Evolutionary conservation across 352 stramenopile species (phyloP), one percentile per base, ranked within the genome.

Genomic region (Globisporangium recalcitrans): DNA sequence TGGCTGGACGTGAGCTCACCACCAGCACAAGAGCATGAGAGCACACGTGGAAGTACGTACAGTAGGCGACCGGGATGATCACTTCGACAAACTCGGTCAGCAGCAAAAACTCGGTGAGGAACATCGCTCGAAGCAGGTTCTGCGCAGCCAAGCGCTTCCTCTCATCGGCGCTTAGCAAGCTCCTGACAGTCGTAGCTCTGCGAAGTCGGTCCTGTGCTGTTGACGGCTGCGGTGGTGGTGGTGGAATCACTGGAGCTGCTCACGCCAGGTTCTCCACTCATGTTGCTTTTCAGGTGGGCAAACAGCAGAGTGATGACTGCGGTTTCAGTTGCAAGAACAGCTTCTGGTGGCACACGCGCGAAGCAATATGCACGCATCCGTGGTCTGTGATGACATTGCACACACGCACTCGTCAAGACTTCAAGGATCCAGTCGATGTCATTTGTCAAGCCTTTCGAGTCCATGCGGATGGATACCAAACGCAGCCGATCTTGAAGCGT

Each of bases 51-150:
- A 56, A 38, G 3, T 5, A 58, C 31, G 63, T 61, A 67, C 53
- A 62, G 34, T 63, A 67, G 36, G 62, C 9, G 36, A 59, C 27
- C 19, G 62, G 55, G 55, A 63, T 68, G 31, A 68, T 47, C 40
- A 68, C 47, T 48, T 68, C 46, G 47, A 52, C 38, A 36, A 63
- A 68, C 29, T 68, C 62, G 62, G 59, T 64, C 4, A 69, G 63
- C 27, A 69, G 49, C 11, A 69, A 6, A 29, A 54, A 69, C 44
- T 69, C 63, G 10, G 40, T 49, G 19, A 69, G 16, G n/a, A 60
- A 53, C 54, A 63, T 49, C 7, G 46, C 36, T 6, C 52, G 62
- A 13, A 68, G 47, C 3, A 47, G 13, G 16, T 68, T 58, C 26
- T 63, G 34, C 13, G 44, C 56, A 46, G 16, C 38, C 31, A 52